phyloP scores from a whole-genome alignment of 139 green algal genomes.

The Bryopsis sp. region DNA sequence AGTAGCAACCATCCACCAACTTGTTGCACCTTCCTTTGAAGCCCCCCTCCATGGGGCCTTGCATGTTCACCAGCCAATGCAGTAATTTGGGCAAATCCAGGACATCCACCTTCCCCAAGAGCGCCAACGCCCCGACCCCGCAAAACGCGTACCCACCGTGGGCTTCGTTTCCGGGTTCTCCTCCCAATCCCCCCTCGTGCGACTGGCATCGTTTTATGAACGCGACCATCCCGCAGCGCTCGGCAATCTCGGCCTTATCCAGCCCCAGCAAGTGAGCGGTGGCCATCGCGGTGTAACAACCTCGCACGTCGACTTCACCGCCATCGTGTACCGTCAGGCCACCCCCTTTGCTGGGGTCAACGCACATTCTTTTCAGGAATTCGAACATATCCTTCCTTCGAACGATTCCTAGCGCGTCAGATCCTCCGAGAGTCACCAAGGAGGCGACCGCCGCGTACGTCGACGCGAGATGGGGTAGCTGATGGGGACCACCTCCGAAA shows the following conservation, averaged over 20 bases:
- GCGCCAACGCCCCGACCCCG: constrained; percentile 64
- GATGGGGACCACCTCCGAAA: constrained; percentile 77
- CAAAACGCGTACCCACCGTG: constrained; percentile 98
- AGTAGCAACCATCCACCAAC: constrained; percentile 98
- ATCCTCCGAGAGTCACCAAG: constrained; percentile 69
- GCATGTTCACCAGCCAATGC: constrained; percentile 56
- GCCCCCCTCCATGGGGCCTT: constrained; percentile 81
- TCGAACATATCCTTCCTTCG: constrained; percentile 32
- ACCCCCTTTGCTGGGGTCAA: constrained; percentile 47
- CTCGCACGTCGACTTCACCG: constrained; percentile 86
- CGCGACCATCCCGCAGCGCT: constrained; percentile 37
- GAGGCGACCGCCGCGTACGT: constrained; percentile 84
- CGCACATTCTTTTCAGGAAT: constrained; percentile 72
- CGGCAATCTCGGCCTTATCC: constrained; percentile 48
- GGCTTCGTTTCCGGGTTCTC: constrained; percentile 92
- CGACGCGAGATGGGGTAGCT: constrained; percentile 88
- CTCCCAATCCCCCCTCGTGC: constrained; percentile 86
- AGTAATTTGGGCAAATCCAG: constrained; percentile 61
- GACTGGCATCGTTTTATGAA: constrained; percentile 60
- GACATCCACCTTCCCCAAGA: constrained; percentile 38
- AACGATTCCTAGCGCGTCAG: constrained; percentile 48
- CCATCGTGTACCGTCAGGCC: constrained; percentile 82
- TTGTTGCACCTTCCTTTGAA: constrained; percentile 98
- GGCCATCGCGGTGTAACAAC: constrained; percentile 86
- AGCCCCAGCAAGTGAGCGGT: constrained; percentile 60